Base-by-base conservation (phyloP, 345 rosid genomes). In the Heritiera littoralis region DNA sequence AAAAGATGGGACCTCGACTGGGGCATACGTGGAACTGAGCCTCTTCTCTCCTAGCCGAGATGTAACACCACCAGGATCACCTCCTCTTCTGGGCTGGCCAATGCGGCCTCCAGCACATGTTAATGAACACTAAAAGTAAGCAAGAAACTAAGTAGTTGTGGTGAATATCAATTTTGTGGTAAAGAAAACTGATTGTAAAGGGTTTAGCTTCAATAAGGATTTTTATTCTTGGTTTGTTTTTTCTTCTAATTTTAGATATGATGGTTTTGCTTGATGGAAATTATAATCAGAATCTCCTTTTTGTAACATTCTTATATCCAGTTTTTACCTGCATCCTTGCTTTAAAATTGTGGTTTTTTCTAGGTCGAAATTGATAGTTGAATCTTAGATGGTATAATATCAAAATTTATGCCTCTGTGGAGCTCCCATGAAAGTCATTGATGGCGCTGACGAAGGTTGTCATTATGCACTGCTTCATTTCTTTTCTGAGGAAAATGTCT, bases 101-200 rank as follows among this genome's bases (percentile, higher is more conserved):
- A 88, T 89, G 92, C 85, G 80, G 12, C 80, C 86, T 6, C 83
- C 77, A 5, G 51, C 61, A 63, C 88, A 80, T 74, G 81, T 63
- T 75, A 56, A 63, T 55, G 89, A 80, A 83, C 85, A 81, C 74
- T 59, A 45, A 77, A 66, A 72, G 82, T 71, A 68, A 76, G 54
- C 78, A 71, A 75, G 83, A 73, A 60, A 74, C 80, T 11, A 81
- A 81, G 75, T 54, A 81, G 81, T 77, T 59, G 63, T 79, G 88
- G 80, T 85, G 86, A 85, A 81, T 81, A 85, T 84, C 93, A 89
- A 89, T 92, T 92, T 90, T 92, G 94, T 89, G 97, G 87, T 79
- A 83, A 82, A 86, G 84, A 60, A 79, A 80, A 88, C 90, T 88
- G 91, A 88, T 88, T 91, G 93, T 91, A 91, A 89, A 91, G 91